phyloP scores from a whole-genome alignment of 2,329 filamentous ascomycete species.

The Claviceps sp. region DNA sequence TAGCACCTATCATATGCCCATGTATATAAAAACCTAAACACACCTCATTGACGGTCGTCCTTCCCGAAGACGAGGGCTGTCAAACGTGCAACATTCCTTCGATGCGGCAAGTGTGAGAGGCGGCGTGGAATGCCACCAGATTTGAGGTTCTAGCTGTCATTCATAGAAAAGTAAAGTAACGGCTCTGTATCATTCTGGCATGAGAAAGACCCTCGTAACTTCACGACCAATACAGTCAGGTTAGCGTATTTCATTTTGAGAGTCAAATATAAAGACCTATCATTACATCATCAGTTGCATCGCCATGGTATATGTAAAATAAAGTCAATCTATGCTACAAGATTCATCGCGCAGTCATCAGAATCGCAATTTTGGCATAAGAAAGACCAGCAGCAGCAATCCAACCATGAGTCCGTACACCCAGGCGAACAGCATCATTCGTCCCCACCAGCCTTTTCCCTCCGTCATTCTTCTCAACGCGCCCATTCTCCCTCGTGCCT shows the following conservation, averaged over 20 bases:
- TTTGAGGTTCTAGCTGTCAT: too few relatives aligned
- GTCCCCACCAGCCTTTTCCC: conserved; percentile 74
- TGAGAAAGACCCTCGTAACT: not conserved
- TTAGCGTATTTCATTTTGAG: too few relatives aligned
- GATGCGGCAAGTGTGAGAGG: not conserved
- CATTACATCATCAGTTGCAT: not conserved
- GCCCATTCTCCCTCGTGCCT: conserved; percentile 65
- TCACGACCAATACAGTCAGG: not conserved
- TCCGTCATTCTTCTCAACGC: conserved; percentile 68
- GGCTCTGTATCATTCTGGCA: not conserved
- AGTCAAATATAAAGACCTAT: not conserved
- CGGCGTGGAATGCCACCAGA: too few relatives aligned
- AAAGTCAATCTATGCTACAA: not conserved
- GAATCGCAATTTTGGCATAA: conserved; percentile 78
- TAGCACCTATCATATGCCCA: not conserved
- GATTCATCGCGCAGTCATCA: not conserved
- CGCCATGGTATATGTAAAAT: not conserved
- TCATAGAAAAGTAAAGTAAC: too few relatives aligned
- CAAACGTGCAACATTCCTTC: not conserved
- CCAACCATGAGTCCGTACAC: conserved; percentile 72
- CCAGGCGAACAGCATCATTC: conserved; percentile 72
- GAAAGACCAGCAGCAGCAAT: conserved; percentile 67
- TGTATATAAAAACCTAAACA: not conserved
- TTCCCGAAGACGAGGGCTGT: not conserved
- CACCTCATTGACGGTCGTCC: not conserved